Percentiles rank a stretch among this genome's conserved stretches.
These are phyloP conservation scores for Citrullus amarus DNA, from an alignment of 306 rosid genomes.

Conservation along the genomic window DNA sequence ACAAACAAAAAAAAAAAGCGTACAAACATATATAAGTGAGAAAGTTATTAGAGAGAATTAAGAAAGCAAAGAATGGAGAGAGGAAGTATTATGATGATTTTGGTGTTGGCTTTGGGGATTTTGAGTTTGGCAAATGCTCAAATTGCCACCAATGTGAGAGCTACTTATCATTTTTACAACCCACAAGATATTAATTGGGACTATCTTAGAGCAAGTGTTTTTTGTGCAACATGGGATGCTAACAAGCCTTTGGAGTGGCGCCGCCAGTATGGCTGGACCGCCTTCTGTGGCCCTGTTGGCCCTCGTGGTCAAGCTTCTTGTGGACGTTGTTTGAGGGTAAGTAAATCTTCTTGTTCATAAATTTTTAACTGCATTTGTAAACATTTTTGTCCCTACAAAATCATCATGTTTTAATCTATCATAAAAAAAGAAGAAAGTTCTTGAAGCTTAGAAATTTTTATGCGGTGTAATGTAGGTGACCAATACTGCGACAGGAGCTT, in stretches of 20 bases:
- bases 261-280: constrained; percentile 44
- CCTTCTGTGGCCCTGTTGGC: constrained; percentile 50
- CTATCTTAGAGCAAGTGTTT: constrained; percentile 6
- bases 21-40: background rate
- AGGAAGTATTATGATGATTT: background rate
- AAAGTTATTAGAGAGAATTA: background rate
- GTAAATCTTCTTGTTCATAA: background rate
- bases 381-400: too few relatives aligned
- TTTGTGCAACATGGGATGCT: constrained; percentile 10
- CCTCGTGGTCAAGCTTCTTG: constrained; percentile 31
- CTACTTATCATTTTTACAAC: constrained; percentile 23
- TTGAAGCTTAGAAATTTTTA: background rate
- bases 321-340: constrained; percentile 41
- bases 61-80: background rate
- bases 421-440: too few relatives aligned
- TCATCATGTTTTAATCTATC: too few relatives aligned
- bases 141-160: constrained; percentile 1
- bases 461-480: constrained; percentile 21
- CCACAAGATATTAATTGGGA: constrained; percentile 24
- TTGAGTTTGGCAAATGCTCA: background rate
- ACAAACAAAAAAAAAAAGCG: background rate
- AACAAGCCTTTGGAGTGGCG: constrained; percentile 35
- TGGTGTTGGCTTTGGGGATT: background rate
- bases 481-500: constrained; percentile 28
- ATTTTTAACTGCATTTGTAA: too few relatives aligned